These are phyloP conservation scores for Massarina eburnea DNA, from an alignment of 2,329 filamentous ascomycete species.

Conservation along the genomic window DNA sequence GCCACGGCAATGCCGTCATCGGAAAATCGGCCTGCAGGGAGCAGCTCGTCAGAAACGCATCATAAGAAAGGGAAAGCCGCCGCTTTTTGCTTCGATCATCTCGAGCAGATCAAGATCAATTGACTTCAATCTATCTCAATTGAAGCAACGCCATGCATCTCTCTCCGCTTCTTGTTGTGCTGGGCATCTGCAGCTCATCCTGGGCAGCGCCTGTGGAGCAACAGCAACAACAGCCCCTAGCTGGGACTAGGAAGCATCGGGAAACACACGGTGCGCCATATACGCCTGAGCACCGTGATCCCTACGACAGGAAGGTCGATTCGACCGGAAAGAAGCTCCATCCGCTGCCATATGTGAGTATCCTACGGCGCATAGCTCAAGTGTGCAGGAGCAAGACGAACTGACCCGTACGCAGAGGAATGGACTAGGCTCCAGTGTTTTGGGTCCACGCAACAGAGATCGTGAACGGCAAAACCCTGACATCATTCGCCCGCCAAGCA, in stretches of 20 bases:
- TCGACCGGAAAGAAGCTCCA: constrained; percentile 61
- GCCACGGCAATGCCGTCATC: constrained; percentile 43
- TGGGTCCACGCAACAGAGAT: constrained; percentile 69
- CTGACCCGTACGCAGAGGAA: constrained; percentile 27
- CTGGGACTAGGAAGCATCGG: constrained; percentile 25
- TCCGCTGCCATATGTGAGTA: constrained; percentile 59
- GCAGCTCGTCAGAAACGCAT: constrained; percentile 6
- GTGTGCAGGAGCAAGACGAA: neutral
- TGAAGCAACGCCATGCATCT: constrained; percentile 30
- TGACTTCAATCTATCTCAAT: constrained; percentile 16
- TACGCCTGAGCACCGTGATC: constrained; percentile 61
- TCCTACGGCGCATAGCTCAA: neutral
- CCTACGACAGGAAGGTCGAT: constrained; percentile 65
- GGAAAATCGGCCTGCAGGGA: constrained; percentile 24
- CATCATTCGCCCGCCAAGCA: constrained; percentile 70
- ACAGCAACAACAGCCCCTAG: constrained; percentile 44
- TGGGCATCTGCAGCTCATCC: constrained; percentile 25
- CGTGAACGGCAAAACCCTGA: constrained; percentile 72
- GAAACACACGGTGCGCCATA: constrained; percentile 53
- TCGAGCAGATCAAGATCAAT: constrained; percentile 1
- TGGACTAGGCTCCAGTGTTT: constrained; percentile 64
- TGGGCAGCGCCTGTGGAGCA: constrained; percentile 39
- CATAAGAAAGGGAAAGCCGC: constrained; percentile 13
- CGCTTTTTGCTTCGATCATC: constrained; percentile 1
- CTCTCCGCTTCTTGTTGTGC: constrained; percentile 30